Percentiles rank a stretch among this genome's conserved stretches.
Conservation (phyloP, 1,139 yeast genomes). For the Candida sanyaensis region DNA sequence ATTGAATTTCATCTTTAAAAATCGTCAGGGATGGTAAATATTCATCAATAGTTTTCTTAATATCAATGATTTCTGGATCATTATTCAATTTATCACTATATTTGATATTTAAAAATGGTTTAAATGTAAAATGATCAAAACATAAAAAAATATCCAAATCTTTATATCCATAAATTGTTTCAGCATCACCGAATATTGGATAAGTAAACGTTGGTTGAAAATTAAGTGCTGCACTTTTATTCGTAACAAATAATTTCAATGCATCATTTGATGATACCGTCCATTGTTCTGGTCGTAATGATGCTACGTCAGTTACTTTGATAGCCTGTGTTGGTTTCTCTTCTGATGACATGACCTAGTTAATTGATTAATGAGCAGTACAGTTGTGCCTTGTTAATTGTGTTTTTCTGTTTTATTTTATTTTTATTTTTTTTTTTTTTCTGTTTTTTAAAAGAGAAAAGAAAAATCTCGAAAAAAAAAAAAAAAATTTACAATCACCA, state of each 20-base stretch:
- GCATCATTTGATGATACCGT: slow-evolving; percentile 68
- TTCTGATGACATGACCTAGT: neutral
- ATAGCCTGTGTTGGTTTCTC: neutral
- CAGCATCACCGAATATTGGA: slow-evolving; percentile 91
- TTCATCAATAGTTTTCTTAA: slow-evolving; percentile 52
- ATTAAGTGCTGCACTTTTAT: slow-evolving; percentile 52
- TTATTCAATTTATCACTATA: slow-evolving; percentile 51
- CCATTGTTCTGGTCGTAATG: slow-evolving; percentile 62
- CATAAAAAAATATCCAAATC: slow-evolving; percentile 55
- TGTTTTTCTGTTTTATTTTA: neutral
- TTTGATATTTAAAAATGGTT: slow-evolving; percentile 55
- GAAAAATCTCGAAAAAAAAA: neutral
- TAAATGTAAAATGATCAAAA: slow-evolving; percentile 48
- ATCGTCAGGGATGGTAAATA: slow-evolving; percentile 65
- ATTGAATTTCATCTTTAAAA: slow-evolving; percentile 60
- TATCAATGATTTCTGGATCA: slow-evolving; percentile 51
- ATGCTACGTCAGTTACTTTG: slow-evolving; percentile 8
- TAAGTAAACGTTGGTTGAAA: slow-evolving; percentile 83
- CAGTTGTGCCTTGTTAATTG: neutral
- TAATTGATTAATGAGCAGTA: neutral
- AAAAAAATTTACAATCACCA: neutral
- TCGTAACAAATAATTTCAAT: slow-evolving; percentile 53
- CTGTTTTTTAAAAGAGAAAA: no score
- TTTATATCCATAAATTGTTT: slow-evolving; percentile 83
- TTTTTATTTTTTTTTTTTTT: no score